phyloP scores from a whole-genome alignment of 2,329 filamentous ascomycete genomes.

The Cadophora gregata region DNA sequence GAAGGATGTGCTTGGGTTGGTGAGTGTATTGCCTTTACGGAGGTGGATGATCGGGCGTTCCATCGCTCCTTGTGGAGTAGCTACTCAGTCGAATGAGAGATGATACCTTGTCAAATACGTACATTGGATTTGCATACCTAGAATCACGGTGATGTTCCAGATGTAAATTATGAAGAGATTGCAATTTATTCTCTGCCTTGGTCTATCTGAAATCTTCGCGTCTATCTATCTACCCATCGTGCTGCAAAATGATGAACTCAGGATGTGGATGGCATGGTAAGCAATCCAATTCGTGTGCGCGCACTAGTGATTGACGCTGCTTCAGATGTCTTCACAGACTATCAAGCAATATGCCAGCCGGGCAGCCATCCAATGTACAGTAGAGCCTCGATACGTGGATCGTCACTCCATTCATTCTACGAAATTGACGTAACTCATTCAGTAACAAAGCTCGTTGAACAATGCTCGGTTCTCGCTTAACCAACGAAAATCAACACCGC shows the following conservation, averaged over 20 bases:
- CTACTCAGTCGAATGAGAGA: constrained; percentile 11
- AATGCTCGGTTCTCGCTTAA: constrained; percentile 8
- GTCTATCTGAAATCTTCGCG: background rate
- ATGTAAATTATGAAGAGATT: background rate
- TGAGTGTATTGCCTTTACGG: background rate
- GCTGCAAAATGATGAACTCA: background rate
- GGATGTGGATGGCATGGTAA: background rate
- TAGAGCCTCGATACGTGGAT: too few relatives aligned
- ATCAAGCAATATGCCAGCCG: too few relatives aligned
- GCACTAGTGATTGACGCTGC: too few relatives aligned
- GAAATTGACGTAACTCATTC: too few relatives aligned
- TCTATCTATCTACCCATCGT: background rate
- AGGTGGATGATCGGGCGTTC: background rate
- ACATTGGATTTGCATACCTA: background rate
- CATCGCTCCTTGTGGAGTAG: background rate
- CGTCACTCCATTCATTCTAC: too few relatives aligned
- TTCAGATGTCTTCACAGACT: too few relatives aligned
- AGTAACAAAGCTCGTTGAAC: too few relatives aligned
- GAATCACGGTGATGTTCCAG: background rate
- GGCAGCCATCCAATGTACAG: too few relatives aligned
- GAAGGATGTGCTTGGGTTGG: constrained; percentile 2
- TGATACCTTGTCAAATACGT: background rate
- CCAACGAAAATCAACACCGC: background rate
- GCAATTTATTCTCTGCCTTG: background rate
- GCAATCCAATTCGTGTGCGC: too few relatives aligned